Conservation (phyloP, 495 filamentous ascomycete genomes). For the Podospora australis region DNA sequence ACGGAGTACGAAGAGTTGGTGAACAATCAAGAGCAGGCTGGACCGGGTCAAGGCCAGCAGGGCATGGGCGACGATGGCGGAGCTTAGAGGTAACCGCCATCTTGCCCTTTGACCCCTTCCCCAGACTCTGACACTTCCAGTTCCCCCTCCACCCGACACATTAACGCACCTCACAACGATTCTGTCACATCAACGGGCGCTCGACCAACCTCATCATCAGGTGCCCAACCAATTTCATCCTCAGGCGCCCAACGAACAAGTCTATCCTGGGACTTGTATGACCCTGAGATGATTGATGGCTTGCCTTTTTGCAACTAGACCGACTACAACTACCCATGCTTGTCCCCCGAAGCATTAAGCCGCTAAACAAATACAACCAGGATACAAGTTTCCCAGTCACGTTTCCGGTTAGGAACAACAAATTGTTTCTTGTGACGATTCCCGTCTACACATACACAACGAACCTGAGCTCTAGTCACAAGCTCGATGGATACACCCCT, state of each 20-base stretch:
- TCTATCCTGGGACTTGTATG: too few species aligned
- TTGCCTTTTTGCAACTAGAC: too few species aligned
- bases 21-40: slow-evolving; percentile 8
- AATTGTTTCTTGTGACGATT: too few species aligned
- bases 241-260: too few species aligned
- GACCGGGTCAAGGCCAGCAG: slow-evolving; percentile 16
- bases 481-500: background rate
- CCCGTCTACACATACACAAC: background rate
- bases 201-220: too few species aligned
- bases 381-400: too few species aligned
- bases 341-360: too few species aligned
- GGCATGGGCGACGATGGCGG: slow-evolving; percentile 26
- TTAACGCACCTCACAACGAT: background rate
- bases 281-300: too few species aligned
- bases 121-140: background rate
- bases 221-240: too few species aligned
- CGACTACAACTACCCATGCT: too few species aligned
- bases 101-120: background rate
- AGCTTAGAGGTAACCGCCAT: slow-evolving; percentile 8
- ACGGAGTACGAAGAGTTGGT: slow-evolving; percentile 35
- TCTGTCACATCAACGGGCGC: background rate
- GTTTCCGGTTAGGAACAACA: too few species aligned
- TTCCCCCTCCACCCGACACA: background rate
- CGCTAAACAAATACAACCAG: too few species aligned
- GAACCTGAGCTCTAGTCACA: background rate